Percentiles rank a stretch among this genome's conserved stretches.
Conservation (phyloP, 2,329 filamentous ascomycete species). For the Calonectria hawksworthii region DNA sequence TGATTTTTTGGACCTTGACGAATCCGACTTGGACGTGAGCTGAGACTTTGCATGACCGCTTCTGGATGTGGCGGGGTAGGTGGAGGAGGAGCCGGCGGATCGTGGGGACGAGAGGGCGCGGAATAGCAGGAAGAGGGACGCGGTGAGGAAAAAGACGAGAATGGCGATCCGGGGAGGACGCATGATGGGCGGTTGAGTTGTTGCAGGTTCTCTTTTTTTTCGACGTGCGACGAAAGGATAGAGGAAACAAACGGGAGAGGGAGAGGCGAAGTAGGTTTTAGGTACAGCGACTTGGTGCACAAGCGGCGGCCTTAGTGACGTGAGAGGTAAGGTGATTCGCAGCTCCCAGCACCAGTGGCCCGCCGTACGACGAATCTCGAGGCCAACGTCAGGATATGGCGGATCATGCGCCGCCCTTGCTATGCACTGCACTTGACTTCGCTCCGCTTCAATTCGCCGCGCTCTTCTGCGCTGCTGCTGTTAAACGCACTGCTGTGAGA, state of each 20-base stretch:
- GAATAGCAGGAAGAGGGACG: constrained; percentile 68
- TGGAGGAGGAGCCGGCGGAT: constrained; percentile 39
- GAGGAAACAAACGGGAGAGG: constrained; percentile 3
- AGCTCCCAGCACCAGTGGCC: constrained; percentile 20
- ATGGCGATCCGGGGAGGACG: constrained; percentile 50
- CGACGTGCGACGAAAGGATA: not conserved
- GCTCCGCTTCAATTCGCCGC: not conserved
- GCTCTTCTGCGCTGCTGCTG: not conserved
- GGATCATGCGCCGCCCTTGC: constrained; percentile 18
- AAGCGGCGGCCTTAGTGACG: constrained; percentile 24
- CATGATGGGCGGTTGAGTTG: constrained; percentile 16
- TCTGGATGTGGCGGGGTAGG: constrained; percentile 45
- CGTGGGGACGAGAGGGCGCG: constrained; percentile 62
- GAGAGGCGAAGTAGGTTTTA: constrained; percentile 18
- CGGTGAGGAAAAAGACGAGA: constrained; percentile 66
- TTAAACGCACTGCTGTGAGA: not conserved
- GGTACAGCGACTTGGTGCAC: not conserved
- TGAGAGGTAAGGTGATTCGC: constrained; percentile 36
- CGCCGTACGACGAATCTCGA: constrained; percentile 18
- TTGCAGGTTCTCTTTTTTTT: not conserved
- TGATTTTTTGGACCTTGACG: constrained; percentile 39
- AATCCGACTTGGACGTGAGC: constrained; percentile 28
- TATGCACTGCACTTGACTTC: not conserved
- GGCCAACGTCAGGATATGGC: constrained; percentile 10
- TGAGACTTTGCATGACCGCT: constrained; percentile 25